Base-by-base conservation (phyloP, 2,329 filamentous ascomycete species). In the Pyrenophora graminea region DNA sequence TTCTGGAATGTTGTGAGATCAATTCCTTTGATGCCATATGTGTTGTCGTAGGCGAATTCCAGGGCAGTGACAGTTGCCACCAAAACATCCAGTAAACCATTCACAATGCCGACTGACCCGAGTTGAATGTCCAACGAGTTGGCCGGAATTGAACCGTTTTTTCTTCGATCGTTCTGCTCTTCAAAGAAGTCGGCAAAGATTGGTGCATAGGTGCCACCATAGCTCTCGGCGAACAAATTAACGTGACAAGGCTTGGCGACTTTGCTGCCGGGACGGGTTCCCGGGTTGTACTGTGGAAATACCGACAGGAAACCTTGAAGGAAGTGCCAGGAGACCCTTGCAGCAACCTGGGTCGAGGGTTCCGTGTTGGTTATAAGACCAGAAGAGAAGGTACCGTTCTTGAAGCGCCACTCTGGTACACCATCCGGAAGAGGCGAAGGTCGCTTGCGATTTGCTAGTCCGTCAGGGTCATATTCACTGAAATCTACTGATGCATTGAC, bases 191-290 rank as follows among this genome's bases (percentile, higher is more conserved):
- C 59, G 9, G 85, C 84, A 61, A 89, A 87, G 1, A 82, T 76
- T 2, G 86, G 86, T 0, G 85, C 88, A 61, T 89, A 91, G 48
- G 85, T 82, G 10, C 88, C 88, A 30, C 86, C 83, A 67, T 89
- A 87, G 69, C 84, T 87, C 68, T 90, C 86, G 1, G 85, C 80
- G 55, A 88, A 89, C 4, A 90, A 73, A 60, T 85, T 85, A 45
- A 90, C 78, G 4, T 82, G 82, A 15, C 85, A 72, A 2, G 77
- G 72, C 55, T 77, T 75, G 30, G 64, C 50, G 9, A 53, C 50
- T 4, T 67, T 69, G 37, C 61, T 64, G 41, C 76, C 74, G 1
- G 71, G 64, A 13, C 69, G 69, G 0, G 71, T 68, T 4, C 79
- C 76, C 3, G 81, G 82, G 31, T 80, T 80, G 59, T 85, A 83